phyloP scores from a whole-genome alignment of 306 rosid genomes.

The Neltuma alba region DNA sequence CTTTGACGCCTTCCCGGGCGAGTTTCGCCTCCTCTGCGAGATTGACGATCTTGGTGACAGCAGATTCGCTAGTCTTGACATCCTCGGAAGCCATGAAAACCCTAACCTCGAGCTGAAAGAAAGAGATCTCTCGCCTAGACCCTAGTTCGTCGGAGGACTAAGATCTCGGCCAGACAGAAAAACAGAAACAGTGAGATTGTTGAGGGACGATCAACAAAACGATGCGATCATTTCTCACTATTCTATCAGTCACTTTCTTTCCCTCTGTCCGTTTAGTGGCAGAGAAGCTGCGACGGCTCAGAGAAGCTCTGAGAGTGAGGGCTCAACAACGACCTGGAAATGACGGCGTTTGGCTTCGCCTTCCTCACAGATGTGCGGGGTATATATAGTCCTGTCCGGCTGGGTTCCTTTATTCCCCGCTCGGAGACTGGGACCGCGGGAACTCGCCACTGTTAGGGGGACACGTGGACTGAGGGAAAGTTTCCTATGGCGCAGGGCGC shows the following conservation, averaged over 20 bases:
- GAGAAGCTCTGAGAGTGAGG: constrained; percentile 1
- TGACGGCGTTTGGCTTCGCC: neutral
- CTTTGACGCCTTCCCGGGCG: constrained; percentile 86
- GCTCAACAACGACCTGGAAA: neutral
- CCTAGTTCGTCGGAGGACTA: constrained; percentile 29
- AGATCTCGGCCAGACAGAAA: constrained; percentile 4
- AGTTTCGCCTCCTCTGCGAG: constrained; percentile 97
- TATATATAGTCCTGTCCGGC: neutral
- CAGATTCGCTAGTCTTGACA: constrained; percentile 80
- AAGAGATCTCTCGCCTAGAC: constrained; percentile 4
- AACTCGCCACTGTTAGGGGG: neutral
- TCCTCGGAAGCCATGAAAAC: constrained; percentile 90
- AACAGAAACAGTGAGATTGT: neutral
- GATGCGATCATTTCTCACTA: constrained; percentile 18
- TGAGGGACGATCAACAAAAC: neutral
- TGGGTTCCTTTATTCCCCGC: neutral
- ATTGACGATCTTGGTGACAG: constrained; percentile 84
- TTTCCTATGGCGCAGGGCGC: neutral
- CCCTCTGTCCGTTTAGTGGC: neutral
- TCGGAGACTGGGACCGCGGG: neutral
- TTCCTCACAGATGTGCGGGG: neutral
- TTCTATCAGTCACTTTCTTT: constrained; percentile 4
- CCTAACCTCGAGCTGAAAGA: constrained; percentile 13
- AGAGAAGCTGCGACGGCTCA: constrained; percentile 17
- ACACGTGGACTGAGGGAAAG: neutral